Evolutionary conservation across 352 stramenopile genomes (phyloP).

Genomic region (Thraustochytrium striatum): DNA sequence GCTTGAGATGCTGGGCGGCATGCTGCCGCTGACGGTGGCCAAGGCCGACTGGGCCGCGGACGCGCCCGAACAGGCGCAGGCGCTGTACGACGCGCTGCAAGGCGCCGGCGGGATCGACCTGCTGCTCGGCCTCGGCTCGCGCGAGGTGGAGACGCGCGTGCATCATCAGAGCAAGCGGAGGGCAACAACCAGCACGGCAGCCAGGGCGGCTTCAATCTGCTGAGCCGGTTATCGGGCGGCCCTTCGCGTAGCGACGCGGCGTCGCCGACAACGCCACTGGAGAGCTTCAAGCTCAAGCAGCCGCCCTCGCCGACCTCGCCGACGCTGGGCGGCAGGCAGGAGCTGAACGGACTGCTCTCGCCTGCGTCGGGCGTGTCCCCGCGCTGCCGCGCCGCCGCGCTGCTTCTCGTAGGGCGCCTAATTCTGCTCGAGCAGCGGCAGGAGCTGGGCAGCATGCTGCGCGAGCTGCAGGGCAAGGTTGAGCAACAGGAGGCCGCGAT

Average conservation of each 20-base stretch:
- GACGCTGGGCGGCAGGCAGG: neutral
- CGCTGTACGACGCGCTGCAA: constrained; percentile 30
- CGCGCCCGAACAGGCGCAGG: neutral
- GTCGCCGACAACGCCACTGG: neutral
- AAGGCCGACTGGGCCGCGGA: neutral
- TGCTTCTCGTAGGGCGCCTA: constrained; percentile 18
- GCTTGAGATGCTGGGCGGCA: neutral
- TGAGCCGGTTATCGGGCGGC: neutral
- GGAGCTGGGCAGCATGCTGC: neutral
- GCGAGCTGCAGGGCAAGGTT: neutral
- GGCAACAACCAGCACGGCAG: neutral
- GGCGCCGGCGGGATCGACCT: constrained; percentile 20
- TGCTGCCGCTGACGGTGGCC: constrained; percentile 1
- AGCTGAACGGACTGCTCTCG: constrained; percentile 24
- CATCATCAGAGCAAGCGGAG: neutral
- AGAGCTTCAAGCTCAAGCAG: neutral
- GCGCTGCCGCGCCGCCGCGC: neutral
- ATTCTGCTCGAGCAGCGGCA: constrained; percentile 26
- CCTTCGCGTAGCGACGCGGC: neutral
- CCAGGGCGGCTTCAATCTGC: neutral
- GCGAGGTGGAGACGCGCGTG: neutral
- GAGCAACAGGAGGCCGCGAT: neutral
- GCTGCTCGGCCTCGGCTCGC: constrained; percentile 5
- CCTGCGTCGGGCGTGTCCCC: neutral
- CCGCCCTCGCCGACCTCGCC: neutral